phyloP scores from a whole-genome alignment of 2,329 filamentous ascomycete genomes.

The Bipolaris sorokiniana region DNA sequence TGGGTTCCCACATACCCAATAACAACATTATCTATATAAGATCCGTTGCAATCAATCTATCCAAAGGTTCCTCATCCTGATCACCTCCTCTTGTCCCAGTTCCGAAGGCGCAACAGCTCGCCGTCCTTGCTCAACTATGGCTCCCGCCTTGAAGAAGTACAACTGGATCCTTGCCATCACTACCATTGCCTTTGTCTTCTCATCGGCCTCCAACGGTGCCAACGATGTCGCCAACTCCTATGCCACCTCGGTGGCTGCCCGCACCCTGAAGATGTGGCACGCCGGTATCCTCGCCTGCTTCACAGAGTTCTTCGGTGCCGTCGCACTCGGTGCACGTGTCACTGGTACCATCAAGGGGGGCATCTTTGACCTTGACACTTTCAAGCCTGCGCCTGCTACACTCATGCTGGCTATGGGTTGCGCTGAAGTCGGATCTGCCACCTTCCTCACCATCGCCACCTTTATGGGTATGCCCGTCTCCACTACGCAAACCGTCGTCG shows the following conservation, averaged over 20 bases:
- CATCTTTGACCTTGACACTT: conserved; percentile 59
- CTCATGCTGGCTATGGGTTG: conserved; percentile 67
- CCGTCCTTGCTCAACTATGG: conserved; percentile 7
- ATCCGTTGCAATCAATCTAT: conserved; percentile 1
- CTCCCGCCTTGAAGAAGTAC: conserved; percentile 30
- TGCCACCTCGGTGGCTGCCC: conserved; percentile 52
- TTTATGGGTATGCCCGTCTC: conserved; percentile 63
- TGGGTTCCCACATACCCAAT: background rate
- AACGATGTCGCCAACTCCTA: conserved; percentile 64
- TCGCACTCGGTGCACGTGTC: conserved; percentile 60
- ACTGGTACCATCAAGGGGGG: conserved; percentile 68
- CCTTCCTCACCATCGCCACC: conserved; percentile 60
- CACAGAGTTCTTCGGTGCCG: conserved; percentile 61
- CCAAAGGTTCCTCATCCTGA: background rate
- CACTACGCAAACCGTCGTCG: conserved; percentile 67
- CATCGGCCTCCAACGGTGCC: conserved; percentile 50
- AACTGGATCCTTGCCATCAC: conserved; percentile 53
- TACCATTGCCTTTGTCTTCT: conserved; percentile 46
- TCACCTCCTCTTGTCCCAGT: conserved; percentile 1
- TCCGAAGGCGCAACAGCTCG: conserved; percentile 4
- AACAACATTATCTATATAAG: conserved; percentile 6
- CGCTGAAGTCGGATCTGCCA: conserved; percentile 49
- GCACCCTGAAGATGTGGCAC: conserved; percentile 60
- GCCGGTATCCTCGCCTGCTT: conserved; percentile 57
- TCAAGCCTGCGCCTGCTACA: conserved; percentile 56